Percentiles rank a stretch among this genome's conserved stretches.
phyloP scores from a whole-genome alignment of 768 basidiomycete genomes.

The Lyophyllum atratum region DNA sequence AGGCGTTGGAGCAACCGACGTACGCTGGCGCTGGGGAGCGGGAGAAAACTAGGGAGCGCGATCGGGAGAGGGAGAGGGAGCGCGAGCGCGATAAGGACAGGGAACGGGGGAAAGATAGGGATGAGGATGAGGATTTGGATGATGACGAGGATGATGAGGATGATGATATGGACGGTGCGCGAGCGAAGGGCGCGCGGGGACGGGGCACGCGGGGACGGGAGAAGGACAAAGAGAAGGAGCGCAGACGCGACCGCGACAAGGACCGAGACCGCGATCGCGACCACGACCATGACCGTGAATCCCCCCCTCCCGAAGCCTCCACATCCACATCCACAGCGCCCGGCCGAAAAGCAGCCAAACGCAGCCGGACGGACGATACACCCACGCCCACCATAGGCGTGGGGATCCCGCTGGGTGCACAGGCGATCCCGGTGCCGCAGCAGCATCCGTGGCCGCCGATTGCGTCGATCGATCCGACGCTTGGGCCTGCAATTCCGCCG shows the following conservation, averaged over 20 bases:
- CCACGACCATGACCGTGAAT: not conserved
- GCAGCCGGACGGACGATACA: conserved; percentile 37
- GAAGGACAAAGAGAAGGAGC: conserved; percentile 6
- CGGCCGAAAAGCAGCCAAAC: conserved; percentile 33
- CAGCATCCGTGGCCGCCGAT: conserved; percentile 33
- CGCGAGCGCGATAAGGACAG: conserved; percentile 1
- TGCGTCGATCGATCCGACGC: conserved; percentile 32
- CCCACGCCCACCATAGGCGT: conserved; percentile 2
- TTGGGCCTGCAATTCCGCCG: conserved; percentile 35
- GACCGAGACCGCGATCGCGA: conserved; percentile 1
- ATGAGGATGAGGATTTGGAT: not conserved
- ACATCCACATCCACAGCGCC: conserved; percentile 1
- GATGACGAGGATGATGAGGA: conserved; percentile 1
- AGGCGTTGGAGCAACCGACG: conserved; percentile 37
- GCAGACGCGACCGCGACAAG: not conserved
- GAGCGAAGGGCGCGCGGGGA: not conserved
- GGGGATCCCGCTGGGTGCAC: conserved; percentile 21
- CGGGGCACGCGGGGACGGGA: not conserved
- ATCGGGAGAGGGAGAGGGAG: not conserved
- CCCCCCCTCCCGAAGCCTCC: not conserved
- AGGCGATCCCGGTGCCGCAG: conserved; percentile 25
- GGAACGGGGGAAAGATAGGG: not conserved
- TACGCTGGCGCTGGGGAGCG: conserved; percentile 16
- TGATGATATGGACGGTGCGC: not conserved
- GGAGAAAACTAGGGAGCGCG: conserved; percentile 19